These are phyloP conservation scores for Exophiala spinifera DNA, from an alignment of 2,329 filamentous ascomycete species.

Conservation along the genomic window DNA sequence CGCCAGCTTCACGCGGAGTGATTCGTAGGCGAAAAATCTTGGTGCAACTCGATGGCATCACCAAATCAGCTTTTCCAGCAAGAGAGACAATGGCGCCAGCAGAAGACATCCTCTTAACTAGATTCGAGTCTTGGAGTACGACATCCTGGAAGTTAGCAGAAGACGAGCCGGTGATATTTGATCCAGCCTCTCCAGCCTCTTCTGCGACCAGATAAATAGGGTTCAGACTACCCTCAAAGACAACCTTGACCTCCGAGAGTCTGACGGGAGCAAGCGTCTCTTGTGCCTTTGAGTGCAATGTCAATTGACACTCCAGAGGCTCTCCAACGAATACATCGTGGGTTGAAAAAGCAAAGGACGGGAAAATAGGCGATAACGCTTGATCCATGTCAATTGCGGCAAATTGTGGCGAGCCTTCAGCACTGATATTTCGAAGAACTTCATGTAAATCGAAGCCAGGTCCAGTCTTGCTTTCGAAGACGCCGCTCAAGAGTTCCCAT, in stretches of 20 bases:
- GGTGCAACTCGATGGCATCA: constrained; percentile 63
- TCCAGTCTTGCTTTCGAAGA: constrained; percentile 36
- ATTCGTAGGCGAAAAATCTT: constrained; percentile 70
- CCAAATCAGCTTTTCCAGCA: constrained; percentile 61
- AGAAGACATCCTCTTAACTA: constrained; percentile 34
- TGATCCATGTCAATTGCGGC: constrained; percentile 49
- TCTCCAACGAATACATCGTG: constrained; percentile 60
- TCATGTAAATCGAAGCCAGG: constrained; percentile 43
- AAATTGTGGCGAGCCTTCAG: constrained; percentile 44
- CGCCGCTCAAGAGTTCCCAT: constrained; percentile 54
- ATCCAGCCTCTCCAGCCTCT: constrained; percentile 28
- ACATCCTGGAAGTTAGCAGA: constrained; percentile 34
- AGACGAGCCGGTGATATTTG: constrained; percentile 26
- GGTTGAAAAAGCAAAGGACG: constrained; percentile 53
- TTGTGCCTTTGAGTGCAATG: constrained; percentile 49
- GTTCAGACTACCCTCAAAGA: constrained; percentile 52
- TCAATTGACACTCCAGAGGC: constrained; percentile 54
- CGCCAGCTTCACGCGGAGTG: constrained; percentile 76
- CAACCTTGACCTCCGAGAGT: constrained; percentile 49
- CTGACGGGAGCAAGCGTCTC: constrained; percentile 45
- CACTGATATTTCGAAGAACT: not conserved
- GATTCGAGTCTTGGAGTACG: constrained; percentile 35
- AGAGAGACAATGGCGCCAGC: constrained; percentile 42
- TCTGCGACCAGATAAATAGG: constrained; percentile 42
- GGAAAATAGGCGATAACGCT: constrained; percentile 47